Evolutionary conservation across 2,329 filamentous ascomycete species (phyloP), one percentile per base, ranked within the genome.

Genomic region (Clarireedia paspali): DNA sequence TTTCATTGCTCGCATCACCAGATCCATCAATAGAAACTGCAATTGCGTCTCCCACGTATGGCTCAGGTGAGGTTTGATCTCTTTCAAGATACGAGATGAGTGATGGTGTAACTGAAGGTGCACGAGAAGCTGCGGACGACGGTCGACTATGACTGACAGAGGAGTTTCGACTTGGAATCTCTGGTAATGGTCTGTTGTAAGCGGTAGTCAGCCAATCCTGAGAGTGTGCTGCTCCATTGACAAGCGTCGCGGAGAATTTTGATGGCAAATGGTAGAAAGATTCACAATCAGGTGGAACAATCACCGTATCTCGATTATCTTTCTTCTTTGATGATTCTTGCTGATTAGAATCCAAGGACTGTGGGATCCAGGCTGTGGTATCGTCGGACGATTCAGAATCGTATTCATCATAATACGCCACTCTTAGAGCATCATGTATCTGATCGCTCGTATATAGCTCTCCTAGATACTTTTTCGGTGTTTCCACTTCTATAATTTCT

Each of bases 31-130:
- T 42, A 24, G 55, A 53, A 34, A 60, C 45, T 7, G 47, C 55
- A 39, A 56, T 24, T 5, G 62, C 62, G n/a, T 56, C 51, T 47
- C 56, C 55, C 38, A 63, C 46, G 1, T 57, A 27, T 27, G 57
- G 57, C 36, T 60, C 59, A n/a, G 61, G 62, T n/a, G 60, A 63
- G 10, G 44, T 14, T n/a, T 55, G 40, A 20, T 59, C 55, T 46
- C 60, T 53, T 12, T 63, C 60, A 17, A 56, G 26, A 51, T 61
- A 60, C 2, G 50, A 48, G 6, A 53, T 12, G 7, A 63, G 34
- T 5, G 61, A 64, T 12, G 60, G 57, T 14, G 60, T 51, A 23
- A 63, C 53, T 7, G 59, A 64, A 24, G 58, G 54, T 20, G 60
- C 53, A 20, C 52, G 45, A 23, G 60, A 58, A n/a, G 39, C 24